phyloP scores from a whole-genome alignment of 2,329 filamentous ascomycete genomes.

The Cladophialophora exuberans region DNA sequence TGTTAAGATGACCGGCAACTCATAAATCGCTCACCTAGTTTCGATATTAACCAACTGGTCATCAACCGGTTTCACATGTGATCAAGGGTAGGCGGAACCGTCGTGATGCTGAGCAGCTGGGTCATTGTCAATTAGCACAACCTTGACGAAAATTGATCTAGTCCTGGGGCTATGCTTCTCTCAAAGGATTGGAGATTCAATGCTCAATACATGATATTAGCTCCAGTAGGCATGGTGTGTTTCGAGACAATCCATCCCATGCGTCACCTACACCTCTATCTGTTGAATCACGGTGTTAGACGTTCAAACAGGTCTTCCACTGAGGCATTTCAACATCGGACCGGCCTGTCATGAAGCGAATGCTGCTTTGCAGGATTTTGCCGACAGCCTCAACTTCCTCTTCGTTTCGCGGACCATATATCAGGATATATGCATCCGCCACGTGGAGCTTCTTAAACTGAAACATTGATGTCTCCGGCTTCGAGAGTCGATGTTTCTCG shows the following conservation, averaged over 20 bases:
- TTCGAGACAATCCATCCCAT: not conserved
- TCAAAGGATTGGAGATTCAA: too few species aligned
- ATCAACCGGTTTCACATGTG: too few species aligned
- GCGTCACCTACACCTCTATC: not conserved
- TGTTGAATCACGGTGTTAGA: not conserved
- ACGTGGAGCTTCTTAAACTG: constrained; percentile 5
- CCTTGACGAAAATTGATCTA: too few species aligned
- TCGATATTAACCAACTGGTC: too few species aligned
- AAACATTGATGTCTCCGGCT: constrained; percentile 69
- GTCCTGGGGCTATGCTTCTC: too few species aligned
- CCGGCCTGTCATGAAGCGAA: constrained; percentile 12
- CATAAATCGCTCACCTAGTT: too few species aligned
- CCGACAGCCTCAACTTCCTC: constrained; percentile 68
- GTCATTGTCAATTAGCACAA: too few species aligned
- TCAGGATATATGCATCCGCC: constrained; percentile 56
- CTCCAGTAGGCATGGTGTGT: too few species aligned
- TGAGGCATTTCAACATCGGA: not conserved
- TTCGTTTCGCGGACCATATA: constrained; percentile 75
- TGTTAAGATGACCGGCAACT: too few species aligned
- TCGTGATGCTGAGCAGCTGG: too few species aligned
- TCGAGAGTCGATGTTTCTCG: constrained; percentile 59
- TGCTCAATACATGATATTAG: too few species aligned
- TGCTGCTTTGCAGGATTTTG: constrained; percentile 11
- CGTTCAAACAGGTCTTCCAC: constrained; percentile 7
- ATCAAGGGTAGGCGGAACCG: too few species aligned